phyloP scores from a whole-genome alignment of 2,329 filamentous ascomycete species.

The Fusarium brachygibbosum region DNA sequence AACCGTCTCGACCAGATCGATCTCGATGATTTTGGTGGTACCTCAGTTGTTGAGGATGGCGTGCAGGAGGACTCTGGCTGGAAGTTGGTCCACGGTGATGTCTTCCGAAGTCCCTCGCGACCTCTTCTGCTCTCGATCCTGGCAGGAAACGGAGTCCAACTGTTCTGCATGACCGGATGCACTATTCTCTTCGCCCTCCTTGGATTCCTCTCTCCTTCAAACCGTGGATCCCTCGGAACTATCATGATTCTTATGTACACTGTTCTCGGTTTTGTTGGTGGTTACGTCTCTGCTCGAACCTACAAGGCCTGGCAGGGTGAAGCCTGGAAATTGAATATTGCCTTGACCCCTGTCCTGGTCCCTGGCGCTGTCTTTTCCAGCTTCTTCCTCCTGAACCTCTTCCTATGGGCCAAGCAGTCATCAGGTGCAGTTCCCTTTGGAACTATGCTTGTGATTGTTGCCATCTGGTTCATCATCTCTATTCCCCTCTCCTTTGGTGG shows the following conservation, averaged over 20 bases:
- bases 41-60: constrained; percentile 85
- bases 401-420: constrained; percentile 93
- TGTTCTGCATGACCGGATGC: constrained; percentile 97
- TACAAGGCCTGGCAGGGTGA: constrained; percentile 97
- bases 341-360: constrained; percentile 85
- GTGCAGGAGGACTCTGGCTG: constrained; percentile 98
- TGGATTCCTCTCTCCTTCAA: constrained; percentile 94
- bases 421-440: constrained; percentile 96
- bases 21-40: constrained; percentile 88
- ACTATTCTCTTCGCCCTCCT: constrained; percentile 94
- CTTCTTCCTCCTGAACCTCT: constrained; percentile 96
- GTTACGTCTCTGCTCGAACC: constrained; percentile 88
- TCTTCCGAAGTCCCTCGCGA: constrained; percentile 89
- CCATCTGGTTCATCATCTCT: constrained; percentile 97
- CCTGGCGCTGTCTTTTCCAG: constrained; percentile 86
- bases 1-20: constrained; percentile 94
- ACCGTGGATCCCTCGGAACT: constrained; percentile 92
- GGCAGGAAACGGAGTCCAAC: constrained; percentile 92
- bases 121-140: constrained; percentile 88
- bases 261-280: constrained; percentile 90
- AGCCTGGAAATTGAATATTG: constrained; percentile 94
- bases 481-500: constrained; percentile 91
- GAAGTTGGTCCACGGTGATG: constrained; percentile 98
- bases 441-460: constrained; percentile 93
- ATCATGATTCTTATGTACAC: constrained; percentile 96